Conservation (phyloP, 768 basidiomycete genomes). For the Hydnomerulius pinastri region DNA sequence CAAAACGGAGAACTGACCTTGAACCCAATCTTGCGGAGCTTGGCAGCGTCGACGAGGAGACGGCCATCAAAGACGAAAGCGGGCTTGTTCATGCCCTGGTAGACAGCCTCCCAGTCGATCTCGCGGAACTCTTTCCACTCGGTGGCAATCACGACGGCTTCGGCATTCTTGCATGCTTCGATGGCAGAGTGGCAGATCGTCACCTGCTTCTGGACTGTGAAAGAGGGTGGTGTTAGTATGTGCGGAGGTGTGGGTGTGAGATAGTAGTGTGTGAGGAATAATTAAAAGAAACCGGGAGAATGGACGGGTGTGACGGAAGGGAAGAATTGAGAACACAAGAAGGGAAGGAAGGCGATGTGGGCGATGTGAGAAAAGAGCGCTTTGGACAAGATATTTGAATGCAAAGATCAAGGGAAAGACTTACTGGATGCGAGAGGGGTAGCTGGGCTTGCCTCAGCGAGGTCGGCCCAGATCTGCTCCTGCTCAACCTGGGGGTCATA, state of each 20-base stretch:
- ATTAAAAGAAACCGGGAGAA: too few species aligned
- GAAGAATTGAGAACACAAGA: too few species aligned
- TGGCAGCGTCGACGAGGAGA: slow-evolving; percentile 79
- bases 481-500: slow-evolving; percentile 92
- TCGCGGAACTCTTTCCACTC: slow-evolving; percentile 97
- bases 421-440: slow-evolving; percentile 66
- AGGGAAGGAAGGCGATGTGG: too few species aligned
- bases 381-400: too few species aligned
- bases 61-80: slow-evolving; percentile 97
- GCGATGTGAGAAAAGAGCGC: too few species aligned
- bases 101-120: slow-evolving; percentile 88
- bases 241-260: neutral
- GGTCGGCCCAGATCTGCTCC: slow-evolving; percentile 85
- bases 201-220: slow-evolving; percentile 84
- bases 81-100: slow-evolving; percentile 93
- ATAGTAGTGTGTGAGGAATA: neutral
- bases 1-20: slow-evolving; percentile 45
- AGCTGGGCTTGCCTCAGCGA: slow-evolving; percentile 66
- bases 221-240: slow-evolving; percentile 2
- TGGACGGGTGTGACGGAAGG: too few species aligned
- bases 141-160: slow-evolving; percentile 94
- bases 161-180: slow-evolving; percentile 86
- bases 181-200: slow-evolving; percentile 74
- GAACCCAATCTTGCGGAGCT: slow-evolving; percentile 88
- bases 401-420: slow-evolving; percentile 25